Conservation (phyloP, 805 yeast species). For the Nakazawaea laoshanensis region DNA sequence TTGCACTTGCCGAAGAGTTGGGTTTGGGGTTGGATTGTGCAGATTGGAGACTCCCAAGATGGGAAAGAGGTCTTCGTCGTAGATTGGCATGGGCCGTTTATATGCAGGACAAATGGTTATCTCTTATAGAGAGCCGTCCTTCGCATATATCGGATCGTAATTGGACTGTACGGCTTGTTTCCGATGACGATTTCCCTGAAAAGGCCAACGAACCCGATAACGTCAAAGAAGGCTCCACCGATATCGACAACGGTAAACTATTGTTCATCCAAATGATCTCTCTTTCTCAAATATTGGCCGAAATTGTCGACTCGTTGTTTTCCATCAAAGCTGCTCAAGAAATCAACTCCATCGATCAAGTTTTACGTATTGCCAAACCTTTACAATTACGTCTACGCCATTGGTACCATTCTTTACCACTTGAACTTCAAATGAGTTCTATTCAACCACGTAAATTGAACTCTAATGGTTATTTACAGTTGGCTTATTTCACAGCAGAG, state of each 20-base stretch:
- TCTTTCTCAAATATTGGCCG: slow-evolving; percentile 59
- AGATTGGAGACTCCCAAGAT: slow-evolving; percentile 85
- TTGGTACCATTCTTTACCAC: slow-evolving; percentile 72
- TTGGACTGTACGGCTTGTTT: slow-evolving; percentile 70
- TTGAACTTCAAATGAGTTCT: slow-evolving; percentile 52
- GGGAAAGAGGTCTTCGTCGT: slow-evolving; percentile 88
- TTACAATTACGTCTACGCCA: slow-evolving; percentile 59
- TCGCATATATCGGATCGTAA: slow-evolving; percentile 68
- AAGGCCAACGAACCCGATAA: slow-evolving; percentile 33
- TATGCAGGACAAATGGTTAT: slow-evolving; percentile 86
- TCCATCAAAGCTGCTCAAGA: slow-evolving; percentile 57
- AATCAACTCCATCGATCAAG: slow-evolving; percentile 52
- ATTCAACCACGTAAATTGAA: slow-evolving; percentile 55
- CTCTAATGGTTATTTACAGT: slow-evolving; percentile 70
- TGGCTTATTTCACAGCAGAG: slow-evolving; percentile 87
- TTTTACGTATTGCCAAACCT: slow-evolving; percentile 74
- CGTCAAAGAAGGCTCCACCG: slow-evolving; percentile 51
- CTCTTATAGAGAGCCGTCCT: slow-evolving; percentile 76
- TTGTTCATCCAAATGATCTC: slow-evolving; percentile 63
- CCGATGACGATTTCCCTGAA: slow-evolving; percentile 75
- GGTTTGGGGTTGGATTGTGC: slow-evolving; percentile 90
- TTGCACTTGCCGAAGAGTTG: slow-evolving; percentile 80
- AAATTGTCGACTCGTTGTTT: slow-evolving; percentile 64
- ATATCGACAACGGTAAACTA: slow-evolving; percentile 61
- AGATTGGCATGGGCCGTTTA: slow-evolving; percentile 95